Evolutionary conservation across 805 yeast genomes (phyloP).

Genomic region (Saccharomycopsis capsularis): DNA sequence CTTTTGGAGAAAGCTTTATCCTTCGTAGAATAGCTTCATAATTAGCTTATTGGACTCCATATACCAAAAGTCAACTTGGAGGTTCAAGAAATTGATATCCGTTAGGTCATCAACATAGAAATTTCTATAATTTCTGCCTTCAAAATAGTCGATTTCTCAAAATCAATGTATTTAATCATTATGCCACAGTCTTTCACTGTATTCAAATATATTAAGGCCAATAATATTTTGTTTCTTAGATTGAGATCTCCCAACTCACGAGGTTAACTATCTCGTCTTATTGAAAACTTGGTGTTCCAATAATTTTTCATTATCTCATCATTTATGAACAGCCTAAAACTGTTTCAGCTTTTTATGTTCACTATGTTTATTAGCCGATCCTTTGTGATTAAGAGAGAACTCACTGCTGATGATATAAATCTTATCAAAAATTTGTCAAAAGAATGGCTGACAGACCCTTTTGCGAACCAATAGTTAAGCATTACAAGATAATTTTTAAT

Average conservation of each 20-base stretch:
- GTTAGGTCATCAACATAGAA: constrained; percentile 26
- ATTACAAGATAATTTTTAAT: constrained; percentile 57
- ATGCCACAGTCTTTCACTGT: constrained; percentile 59
- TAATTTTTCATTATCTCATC: constrained; percentile 40
- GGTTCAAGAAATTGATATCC: constrained; percentile 33
- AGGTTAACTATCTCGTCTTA: constrained; percentile 69
- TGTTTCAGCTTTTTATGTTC: not conserved
- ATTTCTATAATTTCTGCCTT: too few relatives aligned
- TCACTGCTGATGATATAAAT: constrained; percentile 9
- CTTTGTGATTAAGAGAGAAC: not conserved
- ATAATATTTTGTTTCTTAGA: constrained; percentile 56
- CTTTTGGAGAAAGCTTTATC: constrained; percentile 46
- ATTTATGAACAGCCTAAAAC: not conserved
- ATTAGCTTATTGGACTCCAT: constrained; percentile 58
- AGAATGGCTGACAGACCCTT: constrained; percentile 72
- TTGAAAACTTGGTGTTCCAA: constrained; percentile 69
- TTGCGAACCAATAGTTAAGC: constrained; percentile 71
- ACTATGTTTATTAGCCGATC: not conserved
- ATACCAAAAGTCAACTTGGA: constrained; percentile 58
- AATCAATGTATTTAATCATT: constrained; percentile 29
- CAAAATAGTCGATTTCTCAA: constrained; percentile 9
- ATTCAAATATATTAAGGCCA: constrained; percentile 80
- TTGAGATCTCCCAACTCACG: constrained; percentile 49
- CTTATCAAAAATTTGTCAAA: constrained; percentile 74
- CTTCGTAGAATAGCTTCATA: constrained; percentile 49